Base-by-base conservation (phyloP, 352 stramenopile genomes). In the Pythium brassicae region DNA sequence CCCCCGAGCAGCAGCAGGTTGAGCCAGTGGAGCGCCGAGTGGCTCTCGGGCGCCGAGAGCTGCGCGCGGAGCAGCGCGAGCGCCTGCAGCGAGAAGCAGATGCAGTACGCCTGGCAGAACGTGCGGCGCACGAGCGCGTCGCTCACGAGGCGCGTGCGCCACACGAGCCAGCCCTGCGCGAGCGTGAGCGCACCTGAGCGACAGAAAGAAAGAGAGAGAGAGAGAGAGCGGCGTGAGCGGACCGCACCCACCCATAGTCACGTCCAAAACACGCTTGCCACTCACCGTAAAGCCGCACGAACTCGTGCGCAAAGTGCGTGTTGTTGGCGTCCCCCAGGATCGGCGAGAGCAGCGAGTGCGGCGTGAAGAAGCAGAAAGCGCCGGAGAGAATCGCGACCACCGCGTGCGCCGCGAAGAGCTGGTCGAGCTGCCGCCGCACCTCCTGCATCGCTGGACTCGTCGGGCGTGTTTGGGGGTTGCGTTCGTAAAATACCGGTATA, bases 91-190 rank as follows among this genome's bases (percentile, higher is more conserved):
- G 69, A 70, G 65, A 94, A 94, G 72, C 83, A 94, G 51, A 91
- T 86, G 69, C 80, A 92, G 63, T 94, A 94, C 22, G 82, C 85
- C 65, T 94, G 85, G 59, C 85, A 94, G 66, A 94, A 94, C 48
- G 85, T 94, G 50, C 83, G 83, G 27, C 85, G 82, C 55, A 94
- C 73, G 42, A 94, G 71, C 54, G 80, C 82, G 57, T 92, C 85
- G 60, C 83, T 91, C 62, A 94, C 85, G 57, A 92, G 81, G 7
- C 85, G 79, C 43, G 85, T 92, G 51, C 83, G 83, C 82, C 83
- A 92, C 48, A 94, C 85, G 61, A 94, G 83, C 80, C 81, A 94
- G 9, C 80, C 83, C 57, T 94, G 85, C 34, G 82, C 85, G 53
- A 92, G 67, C 43, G 85, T 94, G 48, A 94, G 59, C 19, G 83